Evolutionary conservation across 1,139 yeast species (phyloP), one percentile per base, ranked within the genome.

Genomic region (Nakaseomyces kungkrabaensis): DNA sequence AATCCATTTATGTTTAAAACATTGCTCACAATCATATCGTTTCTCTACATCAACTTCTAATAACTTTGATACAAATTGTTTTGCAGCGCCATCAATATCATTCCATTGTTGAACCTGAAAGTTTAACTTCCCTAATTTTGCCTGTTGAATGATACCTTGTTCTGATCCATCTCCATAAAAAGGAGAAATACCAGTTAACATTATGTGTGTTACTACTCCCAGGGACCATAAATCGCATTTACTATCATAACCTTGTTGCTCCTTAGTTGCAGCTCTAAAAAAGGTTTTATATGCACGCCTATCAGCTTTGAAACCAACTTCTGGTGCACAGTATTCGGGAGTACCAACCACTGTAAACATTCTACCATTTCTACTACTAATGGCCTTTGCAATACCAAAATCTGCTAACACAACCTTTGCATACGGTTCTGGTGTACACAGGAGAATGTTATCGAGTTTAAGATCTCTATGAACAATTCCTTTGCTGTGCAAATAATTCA

Each of bases 151-250:
- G 5, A 73, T 72, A 32, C 63, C 61, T 13, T 57, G 57, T 45
- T 69, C 71, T 22, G 68, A 59, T 0, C 75, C 75, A 49, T 72
- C 72, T 1, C 74, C 73, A 57, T 75, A 78, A 58, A 81, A 81
- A 4, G 87, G 86, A 0, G 86, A 80, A 1, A 79, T 70, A 0
- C 85, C 86, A 37, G 77, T 74, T 26, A 74, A 62, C 63, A 82
- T 66, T 17, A 81, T 77, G 62, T 79, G 81, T 3, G 74, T 59
- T 25, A 81, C 73, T 0, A 82, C 74, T 0, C 87, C 88, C 6
- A 81, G 59, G 0, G 87, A 81, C 89, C 88, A 82, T 46, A 79
- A 65, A 61, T 82, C 88, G 58, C 85, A 81, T 57, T 78, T 79
- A 38, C 64, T 68, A 49, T 72, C 75, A 57, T 80, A 81, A 0